Conservation (phyloP, 352 stramenopile species). For the Globisporangium yorkense region DNA sequence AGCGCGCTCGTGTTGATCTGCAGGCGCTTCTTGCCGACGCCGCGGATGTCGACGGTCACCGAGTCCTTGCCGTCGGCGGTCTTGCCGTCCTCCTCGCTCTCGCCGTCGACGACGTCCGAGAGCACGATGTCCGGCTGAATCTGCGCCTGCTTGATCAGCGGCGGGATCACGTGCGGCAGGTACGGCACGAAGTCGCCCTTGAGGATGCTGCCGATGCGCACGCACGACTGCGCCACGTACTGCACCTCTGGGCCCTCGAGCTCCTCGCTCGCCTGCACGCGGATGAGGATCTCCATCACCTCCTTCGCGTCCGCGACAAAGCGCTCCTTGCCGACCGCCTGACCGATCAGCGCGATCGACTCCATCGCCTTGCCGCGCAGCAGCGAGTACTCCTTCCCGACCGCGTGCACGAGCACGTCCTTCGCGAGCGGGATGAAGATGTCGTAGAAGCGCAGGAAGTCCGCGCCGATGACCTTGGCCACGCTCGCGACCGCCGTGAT, state of each 20-base stretch:
- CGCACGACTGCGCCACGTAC: constrained; percentile 84
- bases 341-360: constrained; percentile 82
- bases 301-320: constrained; percentile 74
- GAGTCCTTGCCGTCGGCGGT: constrained; percentile 63
- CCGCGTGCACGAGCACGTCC: constrained; percentile 72
- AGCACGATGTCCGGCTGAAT: constrained; percentile 81
- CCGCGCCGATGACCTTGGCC: constrained; percentile 74
- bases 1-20: constrained; percentile 85
- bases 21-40: constrained; percentile 75
- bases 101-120: constrained; percentile 51
- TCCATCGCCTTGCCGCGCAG: constrained; percentile 86
- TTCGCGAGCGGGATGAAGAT: constrained; percentile 87
- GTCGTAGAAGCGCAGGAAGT: constrained; percentile 78
- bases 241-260: constrained; percentile 73
- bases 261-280: constrained; percentile 63
- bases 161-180: constrained; percentile 74
- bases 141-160: constrained; percentile 75
- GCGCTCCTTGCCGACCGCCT: constrained; percentile 82
- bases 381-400: constrained; percentile 72
- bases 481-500: constrained; percentile 84
- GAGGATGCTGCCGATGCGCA: constrained; percentile 82
- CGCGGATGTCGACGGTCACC: constrained; percentile 72
- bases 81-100: constrained; percentile 45
- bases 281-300: constrained; percentile 86
- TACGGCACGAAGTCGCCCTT: constrained; percentile 87